phyloP scores from a whole-genome alignment of 805 yeast genomes.

The Candida sanyiensis region DNA sequence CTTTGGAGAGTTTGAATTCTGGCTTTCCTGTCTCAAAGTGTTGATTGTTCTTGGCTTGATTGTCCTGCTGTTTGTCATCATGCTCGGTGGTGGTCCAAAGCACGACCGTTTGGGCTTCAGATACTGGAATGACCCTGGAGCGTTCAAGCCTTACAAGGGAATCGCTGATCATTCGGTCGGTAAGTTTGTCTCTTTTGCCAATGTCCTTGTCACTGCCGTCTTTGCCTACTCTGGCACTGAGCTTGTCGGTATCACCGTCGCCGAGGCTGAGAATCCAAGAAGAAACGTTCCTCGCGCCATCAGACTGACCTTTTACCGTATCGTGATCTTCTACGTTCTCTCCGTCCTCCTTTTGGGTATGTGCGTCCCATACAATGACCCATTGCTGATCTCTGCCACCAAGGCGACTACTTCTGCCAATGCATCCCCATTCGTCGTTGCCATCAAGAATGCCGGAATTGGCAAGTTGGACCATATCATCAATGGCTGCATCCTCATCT shows the following conservation, averaged over 20 bases:
- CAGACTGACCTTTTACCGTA: conserved; percentile 63
- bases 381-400: conserved; percentile 41
- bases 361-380: conserved; percentile 58
- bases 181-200: conserved; percentile 53
- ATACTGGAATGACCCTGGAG: conserved; percentile 67
- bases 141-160: conserved; percentile 43
- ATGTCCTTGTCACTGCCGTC: conserved; percentile 60
- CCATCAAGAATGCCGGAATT: conserved; percentile 62
- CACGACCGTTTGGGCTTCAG: conserved; percentile 71
- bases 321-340: conserved; percentile 54
- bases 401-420: conserved; percentile 50
- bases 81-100: conserved; percentile 74
- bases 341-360: conserved; percentile 61
- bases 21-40: conserved; percentile 42
- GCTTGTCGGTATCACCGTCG: conserved; percentile 64
- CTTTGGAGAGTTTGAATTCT: conserved; percentile 54
- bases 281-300: conserved; percentile 66
- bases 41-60: conserved; percentile 60
- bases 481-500: conserved; percentile 71
- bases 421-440: conserved; percentile 83
- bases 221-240: conserved; percentile 72
- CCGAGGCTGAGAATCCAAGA: conserved; percentile 68
- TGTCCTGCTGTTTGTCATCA: conserved; percentile 53
- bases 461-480: conserved; percentile 65
- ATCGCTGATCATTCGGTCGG: conserved; percentile 42